Conservation (phyloP, 2,329 filamentous ascomycete species). For the Magnaporthales sp. region DNA sequence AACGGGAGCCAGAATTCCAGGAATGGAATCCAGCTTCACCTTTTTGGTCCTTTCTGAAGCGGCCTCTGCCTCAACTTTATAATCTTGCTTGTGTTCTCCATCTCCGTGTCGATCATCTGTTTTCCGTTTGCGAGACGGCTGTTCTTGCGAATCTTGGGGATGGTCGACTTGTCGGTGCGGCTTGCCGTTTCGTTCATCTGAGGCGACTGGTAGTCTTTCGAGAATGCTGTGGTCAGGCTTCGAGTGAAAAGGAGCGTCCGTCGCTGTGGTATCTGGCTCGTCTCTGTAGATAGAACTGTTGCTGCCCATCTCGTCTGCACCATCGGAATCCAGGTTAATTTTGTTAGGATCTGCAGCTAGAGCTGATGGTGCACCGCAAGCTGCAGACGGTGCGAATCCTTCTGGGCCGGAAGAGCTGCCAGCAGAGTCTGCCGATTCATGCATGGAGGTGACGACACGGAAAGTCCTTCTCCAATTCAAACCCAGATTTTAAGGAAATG, state of each 20-base stretch:
- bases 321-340: not conserved
- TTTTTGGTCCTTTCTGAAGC: constrained; percentile 15
- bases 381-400: not conserved
- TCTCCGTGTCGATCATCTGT: not conserved
- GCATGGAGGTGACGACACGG: not conserved
- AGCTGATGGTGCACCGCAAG: not conserved
- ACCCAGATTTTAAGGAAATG: not conserved
- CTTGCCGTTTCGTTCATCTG: not conserved
- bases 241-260: not conserved
- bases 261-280: not conserved
- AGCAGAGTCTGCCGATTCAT: not conserved
- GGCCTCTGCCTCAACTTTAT: constrained; percentile 6
- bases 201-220: not conserved
- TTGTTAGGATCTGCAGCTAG: not conserved
- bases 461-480: not conserved
- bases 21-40: constrained; percentile 15
- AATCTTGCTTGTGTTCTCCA: not conserved
- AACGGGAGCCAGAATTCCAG: not conserved
- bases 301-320: not conserved
- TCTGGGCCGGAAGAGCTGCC: not conserved
- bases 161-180: not conserved
- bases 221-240: not conserved
- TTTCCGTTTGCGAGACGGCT: constrained; percentile 1
- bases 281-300: not conserved
- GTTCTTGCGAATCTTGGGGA: constrained; percentile 3